A percentile compares a stretch with the other conserved stretches of the same genome.
phyloP scores from a whole-genome alignment of 2,329 filamentous ascomycete genomes.

The Tolypocladium pustulatum region DNA sequence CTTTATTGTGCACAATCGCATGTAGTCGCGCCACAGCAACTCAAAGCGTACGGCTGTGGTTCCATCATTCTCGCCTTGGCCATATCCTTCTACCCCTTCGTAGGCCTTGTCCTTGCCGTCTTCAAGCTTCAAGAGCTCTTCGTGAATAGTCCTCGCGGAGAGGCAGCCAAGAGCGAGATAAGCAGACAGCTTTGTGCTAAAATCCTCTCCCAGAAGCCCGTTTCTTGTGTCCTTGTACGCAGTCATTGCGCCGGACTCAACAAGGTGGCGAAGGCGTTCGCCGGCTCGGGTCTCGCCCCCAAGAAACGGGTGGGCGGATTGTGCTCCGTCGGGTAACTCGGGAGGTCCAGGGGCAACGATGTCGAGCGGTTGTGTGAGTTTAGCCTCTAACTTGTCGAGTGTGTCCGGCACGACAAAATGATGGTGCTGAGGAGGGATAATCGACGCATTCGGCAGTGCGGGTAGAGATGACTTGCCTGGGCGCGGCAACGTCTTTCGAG shows the following conservation, averaged over 20 bases:
- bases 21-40: conserved; percentile 71
- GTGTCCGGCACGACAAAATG: conserved; percentile 55
- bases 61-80: conserved; percentile 60
- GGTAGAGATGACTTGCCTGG: conserved; percentile 44
- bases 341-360: conserved; percentile 41
- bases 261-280: conserved; percentile 48
- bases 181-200: conserved; percentile 65
- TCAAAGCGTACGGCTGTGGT: conserved; percentile 62
- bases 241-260: conserved; percentile 49
- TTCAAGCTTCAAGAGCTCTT: conserved; percentile 57
- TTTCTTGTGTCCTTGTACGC: conserved; percentile 63
- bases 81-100: conserved; percentile 43
- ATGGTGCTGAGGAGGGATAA: conserved; percentile 44
- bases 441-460: conserved; percentile 35
- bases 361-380: conserved; percentile 47
- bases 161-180: conserved; percentile 64
- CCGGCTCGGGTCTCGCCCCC: conserved; percentile 57
- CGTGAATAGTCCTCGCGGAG: conserved; percentile 62
- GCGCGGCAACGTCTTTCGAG: conserved; percentile 43
- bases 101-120: conserved; percentile 40
- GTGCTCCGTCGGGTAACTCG: conserved; percentile 36
- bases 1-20: conserved; percentile 65
- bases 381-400: conserved; percentile 39
- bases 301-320: conserved; percentile 53
- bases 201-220: conserved; percentile 58